Evolutionary conservation across 495 filamentous ascomycete genomes (phyloP).

Genomic region (Penicillium canescens): DNA sequence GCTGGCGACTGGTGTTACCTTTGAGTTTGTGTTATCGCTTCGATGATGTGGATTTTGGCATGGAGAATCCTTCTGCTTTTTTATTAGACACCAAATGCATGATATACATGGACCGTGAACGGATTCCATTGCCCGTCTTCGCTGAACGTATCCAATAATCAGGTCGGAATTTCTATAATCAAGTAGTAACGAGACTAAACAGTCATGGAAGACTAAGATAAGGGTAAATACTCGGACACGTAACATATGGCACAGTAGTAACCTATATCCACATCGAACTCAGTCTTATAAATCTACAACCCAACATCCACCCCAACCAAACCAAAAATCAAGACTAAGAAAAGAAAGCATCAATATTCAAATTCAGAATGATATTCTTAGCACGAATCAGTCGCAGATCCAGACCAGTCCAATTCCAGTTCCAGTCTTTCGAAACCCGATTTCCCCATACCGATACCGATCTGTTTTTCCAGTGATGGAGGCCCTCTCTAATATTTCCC

Average conservation of each 20-base stretch:
- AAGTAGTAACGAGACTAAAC: no score
- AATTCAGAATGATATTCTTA: conserved; percentile 9
- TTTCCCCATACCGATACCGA: conserved; percentile 3
- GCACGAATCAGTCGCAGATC: conserved; percentile 1
- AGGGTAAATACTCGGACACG: conserved; percentile 3
- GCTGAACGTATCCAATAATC: no score
- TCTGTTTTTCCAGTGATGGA: conserved; percentile 41
- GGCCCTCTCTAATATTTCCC: conserved; percentile 34
- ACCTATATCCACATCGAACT: conserved; percentile 6
- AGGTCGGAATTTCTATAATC: no score
- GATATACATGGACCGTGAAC: conserved; percentile 14
- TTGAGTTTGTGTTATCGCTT: conserved; percentile 3
- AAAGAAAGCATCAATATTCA: conserved; percentile 14
- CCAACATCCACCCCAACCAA: not conserved
- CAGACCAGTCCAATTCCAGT: no score
- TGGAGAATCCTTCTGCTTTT: no score
- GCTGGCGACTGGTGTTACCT: not conserved
- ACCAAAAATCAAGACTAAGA: conserved; percentile 16
- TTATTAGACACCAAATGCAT: conserved; percentile 10
- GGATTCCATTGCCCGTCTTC: no score
- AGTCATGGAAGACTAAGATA: not conserved
- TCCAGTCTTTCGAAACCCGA: conserved; percentile 18
- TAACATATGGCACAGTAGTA: no score
- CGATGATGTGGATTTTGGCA: conserved; percentile 4
- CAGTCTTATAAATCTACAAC: conserved; percentile 5